These are phyloP conservation scores for Pythium rhizo-oryzae DNA, from an alignment of 352 stramenopile species.

Conservation along the genomic window DNA sequence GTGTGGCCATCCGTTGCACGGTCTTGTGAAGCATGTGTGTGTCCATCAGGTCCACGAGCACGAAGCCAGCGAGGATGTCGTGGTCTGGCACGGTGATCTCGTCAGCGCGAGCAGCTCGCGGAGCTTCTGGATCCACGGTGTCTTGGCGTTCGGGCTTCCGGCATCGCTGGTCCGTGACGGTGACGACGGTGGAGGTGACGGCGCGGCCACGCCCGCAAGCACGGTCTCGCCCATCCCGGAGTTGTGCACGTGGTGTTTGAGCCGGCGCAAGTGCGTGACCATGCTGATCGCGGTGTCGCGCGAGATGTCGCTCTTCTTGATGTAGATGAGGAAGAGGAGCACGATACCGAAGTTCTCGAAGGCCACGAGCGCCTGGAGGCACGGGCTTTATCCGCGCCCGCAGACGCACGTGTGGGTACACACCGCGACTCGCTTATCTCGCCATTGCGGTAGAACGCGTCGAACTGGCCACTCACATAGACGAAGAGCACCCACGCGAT, in stretches of 20 bases:
- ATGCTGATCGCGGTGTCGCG: conserved; percentile 57
- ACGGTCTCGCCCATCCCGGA: conserved; percentile 63
- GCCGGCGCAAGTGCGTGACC: conserved; percentile 50
- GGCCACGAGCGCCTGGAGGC: conserved; percentile 44
- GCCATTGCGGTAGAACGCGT: conserved; percentile 50
- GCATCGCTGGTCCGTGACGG: too few relatives aligned
- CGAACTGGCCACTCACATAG: conserved; percentile 65
- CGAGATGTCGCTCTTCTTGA: conserved; percentile 58
- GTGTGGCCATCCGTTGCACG: conserved; percentile 7
- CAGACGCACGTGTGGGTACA: conserved; percentile 32
- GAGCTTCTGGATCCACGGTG: too few relatives aligned
- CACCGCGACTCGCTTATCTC: conserved; percentile 42
- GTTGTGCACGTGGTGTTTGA: conserved; percentile 59
- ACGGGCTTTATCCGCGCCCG: conserved; percentile 17
- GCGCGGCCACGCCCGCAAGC: conserved; percentile 29
- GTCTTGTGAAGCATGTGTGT: neutral
- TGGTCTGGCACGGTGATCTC: neutral
- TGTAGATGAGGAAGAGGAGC: conserved; percentile 53
- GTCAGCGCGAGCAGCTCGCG: conserved; percentile 13
- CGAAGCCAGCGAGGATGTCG: neutral
- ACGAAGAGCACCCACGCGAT: conserved; percentile 60
- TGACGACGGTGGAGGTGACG: too few relatives aligned
- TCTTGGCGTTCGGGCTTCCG: too few relatives aligned
- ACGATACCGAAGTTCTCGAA: conserved; percentile 60
- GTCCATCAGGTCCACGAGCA: conserved; percentile 32